Evolutionary conservation across 495 filamentous ascomycete genomes (phyloP).

Genomic region (Lasiosphaeris hirsuta): DNA sequence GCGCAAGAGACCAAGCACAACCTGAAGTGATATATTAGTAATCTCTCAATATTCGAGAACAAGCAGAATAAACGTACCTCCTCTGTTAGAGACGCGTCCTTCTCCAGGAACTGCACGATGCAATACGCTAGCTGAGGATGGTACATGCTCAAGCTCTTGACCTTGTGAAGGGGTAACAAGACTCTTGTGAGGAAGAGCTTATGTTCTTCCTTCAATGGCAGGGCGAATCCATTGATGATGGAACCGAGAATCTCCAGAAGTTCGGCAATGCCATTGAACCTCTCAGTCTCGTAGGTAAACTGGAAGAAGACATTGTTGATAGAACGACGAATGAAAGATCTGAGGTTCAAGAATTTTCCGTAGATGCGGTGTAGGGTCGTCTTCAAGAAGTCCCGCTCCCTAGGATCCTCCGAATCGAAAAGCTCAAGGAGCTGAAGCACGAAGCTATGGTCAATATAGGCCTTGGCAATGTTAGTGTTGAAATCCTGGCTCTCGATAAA

Average conservation of each 20-base stretch:
- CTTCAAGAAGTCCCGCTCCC: slow-evolving; percentile 96
- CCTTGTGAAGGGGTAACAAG: slow-evolving; percentile 91
- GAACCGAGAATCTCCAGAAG: slow-evolving; percentile 95
- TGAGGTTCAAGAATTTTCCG: slow-evolving; percentile 96
- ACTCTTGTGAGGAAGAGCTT: slow-evolving; percentile 96
- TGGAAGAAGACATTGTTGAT: slow-evolving; percentile 99
- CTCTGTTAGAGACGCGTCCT: slow-evolving; percentile 95
- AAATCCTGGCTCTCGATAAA: slow-evolving; percentile 99
- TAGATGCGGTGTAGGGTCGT: slow-evolving; percentile 98
- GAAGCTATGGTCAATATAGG: slow-evolving; percentile 96
- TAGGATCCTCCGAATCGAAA: slow-evolving; percentile 97
- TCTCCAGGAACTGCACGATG: slow-evolving; percentile 98
- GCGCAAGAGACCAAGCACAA: slow-evolving; percentile 88
- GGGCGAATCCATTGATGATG: slow-evolving; percentile 98
- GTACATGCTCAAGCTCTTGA: slow-evolving; percentile 99
- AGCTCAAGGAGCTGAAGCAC: slow-evolving; percentile 96
- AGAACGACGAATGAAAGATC: slow-evolving; percentile 94
- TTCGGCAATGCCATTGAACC: slow-evolving; percentile 98
- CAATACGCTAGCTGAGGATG: slow-evolving; percentile 98
- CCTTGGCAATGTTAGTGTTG: slow-evolving; percentile 99
- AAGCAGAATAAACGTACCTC: slow-evolving; percentile 55
- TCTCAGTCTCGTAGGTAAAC: slow-evolving; percentile 97
- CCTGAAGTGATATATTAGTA: slow-evolving; percentile 47
- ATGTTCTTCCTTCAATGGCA: slow-evolving; percentile 97
- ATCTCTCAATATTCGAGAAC: background rate